phyloP scores from a whole-genome alignment of 495 filamentous ascomycete species.

The Penicillium flavigenum region DNA sequence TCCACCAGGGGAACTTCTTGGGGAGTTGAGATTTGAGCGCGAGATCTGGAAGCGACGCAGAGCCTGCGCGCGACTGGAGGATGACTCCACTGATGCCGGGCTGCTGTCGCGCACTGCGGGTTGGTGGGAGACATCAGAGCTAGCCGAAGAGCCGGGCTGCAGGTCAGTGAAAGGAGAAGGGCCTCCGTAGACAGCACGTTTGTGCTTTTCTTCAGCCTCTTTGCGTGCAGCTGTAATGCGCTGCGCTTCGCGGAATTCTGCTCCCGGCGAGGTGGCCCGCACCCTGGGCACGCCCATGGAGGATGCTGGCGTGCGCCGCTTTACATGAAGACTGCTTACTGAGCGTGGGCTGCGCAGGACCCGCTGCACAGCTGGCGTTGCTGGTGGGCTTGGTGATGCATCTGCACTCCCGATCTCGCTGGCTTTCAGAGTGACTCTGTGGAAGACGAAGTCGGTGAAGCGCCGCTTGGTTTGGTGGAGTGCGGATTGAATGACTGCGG shows the following conservation, averaged over 20 bases:
- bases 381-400: conserved; percentile 18
- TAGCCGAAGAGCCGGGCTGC: not conserved
- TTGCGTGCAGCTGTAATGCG: conserved; percentile 32
- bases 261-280: conserved; percentile 47
- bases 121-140: not conserved
- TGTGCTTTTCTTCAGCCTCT: conserved; percentile 34
- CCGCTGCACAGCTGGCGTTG: conserved; percentile 26
- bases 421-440: conserved; percentile 36
- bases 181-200: conserved; percentile 28
- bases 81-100: conserved; percentile 12
- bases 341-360: conserved; percentile 40
- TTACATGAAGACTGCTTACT: conserved; percentile 40
- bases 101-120: not conserved
- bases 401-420: conserved; percentile 21
- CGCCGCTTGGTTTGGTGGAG: conserved; percentile 49
- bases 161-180: conserved; percentile 11
- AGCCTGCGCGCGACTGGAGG: conserved; percentile 21
- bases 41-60: conserved; percentile 49
- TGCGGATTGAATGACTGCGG: conserved; percentile 47
- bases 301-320: conserved; percentile 16
- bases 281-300: conserved; percentile 38
- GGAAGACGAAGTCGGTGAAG: conserved; percentile 51
- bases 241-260: conserved; percentile 44
- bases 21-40: conserved; percentile 27
- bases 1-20: conserved; percentile 30